Base-by-base conservation (phyloP, 2,329 filamentous ascomycete genomes). In the Neonectria neomacrospora region DNA sequence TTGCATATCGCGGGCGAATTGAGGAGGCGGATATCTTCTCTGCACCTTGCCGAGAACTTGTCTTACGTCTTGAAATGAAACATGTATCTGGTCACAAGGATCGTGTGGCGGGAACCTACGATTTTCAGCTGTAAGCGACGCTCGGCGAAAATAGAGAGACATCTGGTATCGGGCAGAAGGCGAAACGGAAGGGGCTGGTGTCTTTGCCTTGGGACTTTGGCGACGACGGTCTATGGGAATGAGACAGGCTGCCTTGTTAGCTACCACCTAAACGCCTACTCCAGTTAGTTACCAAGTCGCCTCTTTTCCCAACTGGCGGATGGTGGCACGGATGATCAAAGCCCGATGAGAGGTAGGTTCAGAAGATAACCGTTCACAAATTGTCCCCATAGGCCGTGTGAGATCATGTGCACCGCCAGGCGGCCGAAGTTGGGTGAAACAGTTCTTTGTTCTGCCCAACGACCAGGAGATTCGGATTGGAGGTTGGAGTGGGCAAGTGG, bases 131-230 rank as follows among this genome's bases (percentile, higher is more conserved):
- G 5, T 20, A 28, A 3, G 47, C n/a, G 47, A 9, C 47, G 30
- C 28, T n/a, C 16, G n/a, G 30, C 47, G 18, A 28, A 26, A 20
- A 32, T 12, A 50, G 26, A 50, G n/a, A 7, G 28, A 12, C 47
- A 50, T 16, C 6, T 14, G n/a, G 30, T 20, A 32, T 18, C 26
- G 45, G 16, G 22, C n/a, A 14, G n/a, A 30, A 32, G 28, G 18
- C 47, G 28, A 30, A 12, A 50, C 8, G 28, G 11, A 22, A 48
- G 23, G 18, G 47, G 10, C n/a, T 20, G 47, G 28, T 50, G 26
- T 30, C 45, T 32, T 50, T 32, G 26, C 45, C 28, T 28, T 12
- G 47, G 47, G 47, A 22, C 47, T 50, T 48, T 50, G 26, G n/a
- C 18, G 47, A 50, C 7, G 12, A 50, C 32, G 28, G 10, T n/a